Evolutionary conservation across 495 filamentous ascomycete species (phyloP).

Genomic region (Trichoderma reesei): DNA sequence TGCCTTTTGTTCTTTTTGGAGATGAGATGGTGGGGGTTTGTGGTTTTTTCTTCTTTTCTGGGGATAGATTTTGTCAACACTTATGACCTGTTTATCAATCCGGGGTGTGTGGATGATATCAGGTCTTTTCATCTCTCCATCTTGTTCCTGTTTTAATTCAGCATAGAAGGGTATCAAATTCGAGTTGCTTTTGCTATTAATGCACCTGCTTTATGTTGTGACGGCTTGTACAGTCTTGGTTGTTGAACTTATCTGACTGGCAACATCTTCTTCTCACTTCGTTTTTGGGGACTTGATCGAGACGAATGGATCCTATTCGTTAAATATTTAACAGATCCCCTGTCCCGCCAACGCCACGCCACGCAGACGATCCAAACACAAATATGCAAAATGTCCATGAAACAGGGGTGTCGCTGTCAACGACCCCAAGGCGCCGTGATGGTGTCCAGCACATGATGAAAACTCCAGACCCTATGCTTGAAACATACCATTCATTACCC

Average conservation of each 20-base stretch:
- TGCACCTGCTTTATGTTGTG: no score
- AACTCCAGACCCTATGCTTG: neutral
- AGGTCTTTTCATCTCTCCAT: no score
- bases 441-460: neutral
- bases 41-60: neutral
- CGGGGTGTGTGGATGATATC: neutral
- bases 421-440: neutral
- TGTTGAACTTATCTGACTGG: neutral
- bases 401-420: neutral
- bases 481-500: neutral
- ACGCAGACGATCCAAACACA: neutral
- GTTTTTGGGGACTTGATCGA: no score
- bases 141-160: neutral
- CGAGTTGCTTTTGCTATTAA: neutral
- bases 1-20: neutral
- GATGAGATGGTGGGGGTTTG: neutral
- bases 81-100: neutral
- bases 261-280: no score
- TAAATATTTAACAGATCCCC: no score
- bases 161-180: slow-evolving; percentile 6
- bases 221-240: neutral
- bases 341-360: neutral
- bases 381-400: neutral
- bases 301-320: no score
- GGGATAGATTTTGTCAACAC: slow-evolving; percentile 1